Conservation (phyloP, 1,139 yeast species). For the Eremothecium sinecaudum region DNA sequence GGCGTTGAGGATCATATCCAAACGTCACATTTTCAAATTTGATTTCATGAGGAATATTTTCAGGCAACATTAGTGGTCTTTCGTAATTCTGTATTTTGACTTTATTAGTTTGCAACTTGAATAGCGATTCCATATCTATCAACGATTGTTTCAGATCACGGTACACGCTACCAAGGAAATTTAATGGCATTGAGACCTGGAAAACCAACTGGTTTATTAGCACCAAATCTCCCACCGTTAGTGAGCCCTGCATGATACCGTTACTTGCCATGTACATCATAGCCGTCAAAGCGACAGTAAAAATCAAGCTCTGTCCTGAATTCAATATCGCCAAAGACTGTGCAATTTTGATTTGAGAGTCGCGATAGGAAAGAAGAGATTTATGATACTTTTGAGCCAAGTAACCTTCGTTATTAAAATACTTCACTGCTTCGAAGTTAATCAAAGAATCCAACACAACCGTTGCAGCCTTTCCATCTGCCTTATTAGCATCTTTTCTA, state of each 20-base stretch:
- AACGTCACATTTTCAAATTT: slow-evolving; percentile 84
- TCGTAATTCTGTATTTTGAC: slow-evolving; percentile 56
- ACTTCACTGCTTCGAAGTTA: slow-evolving; percentile 89
- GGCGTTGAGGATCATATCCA: slow-evolving; percentile 84
- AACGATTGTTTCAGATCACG: slow-evolving; percentile 88
- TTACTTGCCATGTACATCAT: slow-evolving; percentile 99
- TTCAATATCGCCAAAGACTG: slow-evolving; percentile 86
- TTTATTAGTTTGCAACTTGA: slow-evolving; percentile 69
- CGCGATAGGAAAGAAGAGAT: slow-evolving; percentile 69
- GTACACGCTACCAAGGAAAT: slow-evolving; percentile 90
- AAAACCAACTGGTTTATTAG: slow-evolving; percentile 90
- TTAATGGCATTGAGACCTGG: slow-evolving; percentile 88
- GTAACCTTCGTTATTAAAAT: slow-evolving; percentile 78
- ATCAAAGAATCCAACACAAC: slow-evolving; percentile 91
- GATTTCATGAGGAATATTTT: slow-evolving; percentile 53
- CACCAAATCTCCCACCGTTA: slow-evolving; percentile 95
- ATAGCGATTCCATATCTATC: slow-evolving; percentile 85
- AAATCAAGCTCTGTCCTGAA: slow-evolving; percentile 86
- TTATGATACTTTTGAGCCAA: slow-evolving; percentile 73
- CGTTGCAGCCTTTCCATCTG: slow-evolving; percentile 90
- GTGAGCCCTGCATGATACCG: slow-evolving; percentile 72
- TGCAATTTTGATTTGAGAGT: slow-evolving; percentile 79
- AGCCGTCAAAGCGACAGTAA: slow-evolving; percentile 83
- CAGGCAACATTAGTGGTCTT: slow-evolving; percentile 44
- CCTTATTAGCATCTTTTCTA: slow-evolving; percentile 82